Base-by-base conservation (phyloP, 139 green algal genomes). In the Ostreobium quekettii region DNA sequence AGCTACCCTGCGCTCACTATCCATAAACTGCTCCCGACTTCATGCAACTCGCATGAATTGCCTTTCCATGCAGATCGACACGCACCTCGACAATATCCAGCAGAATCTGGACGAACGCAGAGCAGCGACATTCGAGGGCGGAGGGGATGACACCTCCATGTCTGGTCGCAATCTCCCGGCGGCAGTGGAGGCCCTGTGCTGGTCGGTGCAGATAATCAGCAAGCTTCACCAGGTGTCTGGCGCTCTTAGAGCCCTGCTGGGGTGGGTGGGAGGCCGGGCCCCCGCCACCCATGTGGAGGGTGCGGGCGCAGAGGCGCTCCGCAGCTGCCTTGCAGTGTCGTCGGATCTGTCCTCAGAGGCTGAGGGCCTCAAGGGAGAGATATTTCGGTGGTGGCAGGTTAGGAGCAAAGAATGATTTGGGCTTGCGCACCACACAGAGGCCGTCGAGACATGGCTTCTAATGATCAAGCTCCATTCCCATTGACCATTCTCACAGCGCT, bases 361-460 rank as follows among this genome's bases (percentile, higher is more conserved):
- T 22, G 73, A 83, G 26, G 37, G 29, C 19, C 71, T 80, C 48
- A 79, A 64, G 39, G 71, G 81, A 11, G 36, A 78, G 22, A 42
- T 68, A 37, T 86, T 83, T n/a, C 49, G 47, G 38, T 59, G 36
- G 1, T 84, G 78, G 75, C 71, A 75, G 72, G 71, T 74, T 29
- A 2, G 42, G 47, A 30, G 24, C 48, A 60, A 67, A 48, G 30
- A 67, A 24, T 36, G 32, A 31, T 26, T 42, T 48, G 15, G 6
- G 39, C 15, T 42, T 28, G 8, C 15, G 62, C 53, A 36, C n/a
- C n/a, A n/a, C n/a, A n/a, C n/a, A n/a, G n/a, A n/a, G n/a, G n/a
- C n/a, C n/a, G n/a, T n/a, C n/a, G n/a, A n/a, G n/a, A n/a, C n/a
- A n/a, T n/a, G n/a, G n/a, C n/a, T n/a, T n/a, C n/a, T n/a, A n/a